Evolutionary conservation across 2,329 filamentous ascomycete species (phyloP).

Genomic region (Alternaria rosae): DNA sequence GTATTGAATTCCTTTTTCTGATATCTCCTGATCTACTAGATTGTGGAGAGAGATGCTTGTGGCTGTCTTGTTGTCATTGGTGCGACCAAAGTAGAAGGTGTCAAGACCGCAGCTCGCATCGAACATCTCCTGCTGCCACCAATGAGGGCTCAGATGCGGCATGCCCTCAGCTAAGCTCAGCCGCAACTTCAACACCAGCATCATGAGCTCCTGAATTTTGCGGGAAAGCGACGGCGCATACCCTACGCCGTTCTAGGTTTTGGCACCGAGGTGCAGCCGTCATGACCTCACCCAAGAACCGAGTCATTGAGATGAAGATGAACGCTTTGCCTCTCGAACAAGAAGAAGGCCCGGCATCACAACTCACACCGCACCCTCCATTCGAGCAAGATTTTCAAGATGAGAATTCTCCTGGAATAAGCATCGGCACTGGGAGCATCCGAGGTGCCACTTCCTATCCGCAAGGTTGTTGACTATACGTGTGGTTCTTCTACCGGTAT

Average conservation of each 20-base stretch:
- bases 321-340: conserved; percentile 7
- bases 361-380: neutral
- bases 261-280: conserved; percentile 5
- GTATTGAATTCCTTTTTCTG: conserved; percentile 4
- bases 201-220: conserved; percentile 9
- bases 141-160: conserved; percentile 14
- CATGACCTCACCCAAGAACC: conserved; percentile 3
- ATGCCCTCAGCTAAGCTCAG: conserved; percentile 11
- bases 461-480: neutral
- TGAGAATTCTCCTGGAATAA: neutral
- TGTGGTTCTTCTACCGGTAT: neutral
- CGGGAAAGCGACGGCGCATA: conserved; percentile 1
- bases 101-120: conserved; percentile 13
- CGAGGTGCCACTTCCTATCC: neutral
- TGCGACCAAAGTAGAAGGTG: conserved; percentile 25
- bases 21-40: conserved; percentile 5
- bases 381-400: neutral
- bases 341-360: conserved; percentile 5
- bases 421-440: neutral
- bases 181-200: conserved; percentile 15
- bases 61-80: conserved; percentile 9
- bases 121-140: conserved; percentile 10
- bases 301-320: conserved; percentile 9
- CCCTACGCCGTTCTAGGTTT: conserved; percentile 10
- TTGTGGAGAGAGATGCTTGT: conserved; percentile 1